Evolutionary conservation across 257 asterid genomes (phyloP), one percentile per base, ranked within the genome.

Genomic region (Striga asiatica): DNA sequence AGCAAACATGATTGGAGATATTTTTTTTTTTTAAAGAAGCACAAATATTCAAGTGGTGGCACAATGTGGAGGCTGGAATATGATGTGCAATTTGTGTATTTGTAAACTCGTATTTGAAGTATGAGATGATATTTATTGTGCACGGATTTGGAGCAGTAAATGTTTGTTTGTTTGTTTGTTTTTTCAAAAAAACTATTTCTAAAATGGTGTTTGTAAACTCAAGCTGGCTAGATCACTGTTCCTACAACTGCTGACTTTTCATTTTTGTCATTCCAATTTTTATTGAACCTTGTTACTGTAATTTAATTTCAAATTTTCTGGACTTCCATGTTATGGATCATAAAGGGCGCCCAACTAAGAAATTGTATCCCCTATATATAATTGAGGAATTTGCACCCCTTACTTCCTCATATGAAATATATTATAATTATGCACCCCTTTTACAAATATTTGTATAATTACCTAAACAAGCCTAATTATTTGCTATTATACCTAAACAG

Each of bases 31-130:
- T n/a, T n/a, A n/a, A n/a, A 19, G 60, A 64, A 50, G 52, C 66
- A 45, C 29, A 25, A 65, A 54, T 21, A 54, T 21, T 62, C 54
- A 20, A 22, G 62, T 5, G 64, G 45, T 21, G 50, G 18, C 24
- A 22, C 38, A 39, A 50, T 11, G 23, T 24, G 56, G 41, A 61
- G 25, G 45, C 32, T 4, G 31, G 25, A 42, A 32, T 23, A 21
- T 5, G 56, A 37, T 32, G 54, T 58, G 58, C 60, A 16, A 32
- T 17, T 37, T 74, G 70, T 49, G 53, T 39, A 51, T 61, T 59
- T 54, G 24, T 13, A 23, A 22, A 53, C 39, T 19, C 6, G 28
- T 41, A 20, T 59, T 22, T 43, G 57, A 38, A 21, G 54, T 46
- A 49, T 20, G 16, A 13, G 32, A 50, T 66, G 20, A 35, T 43